Evolutionary conservation across 2,329 filamentous ascomycete species (phyloP).

Genomic region (Dothideomycetidae sp.): DNA sequence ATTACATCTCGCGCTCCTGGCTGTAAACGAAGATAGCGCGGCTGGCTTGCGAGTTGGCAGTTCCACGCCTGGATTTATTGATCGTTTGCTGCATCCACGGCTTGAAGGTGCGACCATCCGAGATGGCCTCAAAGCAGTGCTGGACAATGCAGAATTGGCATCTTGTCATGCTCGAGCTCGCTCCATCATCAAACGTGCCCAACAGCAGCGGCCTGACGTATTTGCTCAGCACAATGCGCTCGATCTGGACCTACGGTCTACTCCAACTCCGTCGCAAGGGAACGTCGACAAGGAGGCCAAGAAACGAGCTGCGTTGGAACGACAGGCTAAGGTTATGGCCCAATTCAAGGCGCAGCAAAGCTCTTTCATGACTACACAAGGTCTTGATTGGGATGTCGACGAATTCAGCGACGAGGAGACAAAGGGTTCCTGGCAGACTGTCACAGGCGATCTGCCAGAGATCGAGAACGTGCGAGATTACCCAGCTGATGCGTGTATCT

Average conservation of each 20-base stretch:
- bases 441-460: slow-evolving; percentile 48
- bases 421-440: slow-evolving; percentile 40
- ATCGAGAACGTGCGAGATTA: slow-evolving; percentile 75
- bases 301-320: slow-evolving; percentile 78
- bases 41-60: slow-evolving; percentile 43
- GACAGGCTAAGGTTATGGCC: slow-evolving; percentile 90
- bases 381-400: slow-evolving; percentile 74
- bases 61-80: slow-evolving; percentile 10
- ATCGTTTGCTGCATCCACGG: slow-evolving; percentile 5
- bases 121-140: slow-evolving; percentile 38
- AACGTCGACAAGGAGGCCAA: slow-evolving; percentile 60
- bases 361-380: slow-evolving; percentile 81
- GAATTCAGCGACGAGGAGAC: slow-evolving; percentile 58
- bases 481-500: slow-evolving; percentile 80
- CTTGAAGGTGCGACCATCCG: slow-evolving; percentile 30
- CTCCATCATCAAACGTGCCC: slow-evolving; percentile 70
- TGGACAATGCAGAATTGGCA: slow-evolving; percentile 59
- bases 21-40: slow-evolving; percentile 62
- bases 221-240: slow-evolving; percentile 38
- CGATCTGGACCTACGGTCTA: slow-evolving; percentile 2
- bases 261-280: slow-evolving; percentile 48
- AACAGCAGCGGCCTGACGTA: slow-evolving; percentile 60
- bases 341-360: slow-evolving; percentile 97
- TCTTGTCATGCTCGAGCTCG: slow-evolving; percentile 72
- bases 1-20: slow-evolving; percentile 72